A percentile compares a stretch with the other conserved stretches of the same genome.
Conservation (phyloP, 108 stramenopile genomes). For the Conticribra guillardii region DNA sequence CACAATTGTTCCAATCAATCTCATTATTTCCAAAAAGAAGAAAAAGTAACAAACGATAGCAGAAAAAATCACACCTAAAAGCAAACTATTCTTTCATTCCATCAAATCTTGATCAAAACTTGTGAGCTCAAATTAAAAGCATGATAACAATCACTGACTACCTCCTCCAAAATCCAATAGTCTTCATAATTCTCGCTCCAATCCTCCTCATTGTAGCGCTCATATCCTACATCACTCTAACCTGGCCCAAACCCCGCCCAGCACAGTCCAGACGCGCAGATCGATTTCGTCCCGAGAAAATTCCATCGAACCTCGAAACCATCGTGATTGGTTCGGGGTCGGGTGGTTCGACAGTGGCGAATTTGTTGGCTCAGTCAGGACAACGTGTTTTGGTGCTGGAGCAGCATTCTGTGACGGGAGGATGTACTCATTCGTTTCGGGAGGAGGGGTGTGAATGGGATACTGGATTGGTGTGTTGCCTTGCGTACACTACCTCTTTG, state of each 20-base stretch:
- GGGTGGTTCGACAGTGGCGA: slow-evolving; percentile 57
- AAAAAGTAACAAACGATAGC: background rate
- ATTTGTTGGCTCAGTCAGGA: slow-evolving; percentile 54
- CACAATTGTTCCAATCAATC: too few species aligned
- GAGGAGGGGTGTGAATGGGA: slow-evolving; percentile 56
- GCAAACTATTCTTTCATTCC: background rate
- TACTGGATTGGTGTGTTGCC: slow-evolving; percentile 30
- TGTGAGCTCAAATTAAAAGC: background rate
- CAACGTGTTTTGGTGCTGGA: slow-evolving; percentile 63
- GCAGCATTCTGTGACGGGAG: slow-evolving; percentile 64
- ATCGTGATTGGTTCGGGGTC: slow-evolving; percentile 61
- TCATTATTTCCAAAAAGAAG: too few species aligned
- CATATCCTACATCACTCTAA: slow-evolving; percentile 19
- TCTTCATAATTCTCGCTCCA: slow-evolving; percentile 13
- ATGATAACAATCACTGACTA: slow-evolving; percentile 31
- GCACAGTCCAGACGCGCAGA: slow-evolving; percentile 22
- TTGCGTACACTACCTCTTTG: background rate
- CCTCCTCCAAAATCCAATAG: slow-evolving; percentile 6
- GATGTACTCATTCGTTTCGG: slow-evolving; percentile 66
- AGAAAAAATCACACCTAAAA: background rate
- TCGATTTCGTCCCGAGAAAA: slow-evolving; percentile 31
- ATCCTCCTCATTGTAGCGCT: slow-evolving; percentile 9
- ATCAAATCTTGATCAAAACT: too few species aligned
- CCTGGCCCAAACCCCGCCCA: slow-evolving; percentile 29
- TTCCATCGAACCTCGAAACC: slow-evolving; percentile 45